A percentile compares a stretch with the other conserved stretches of the same genome.
phyloP scores from a whole-genome alignment of 2,329 filamentous ascomycete species.

The Cadophora malorum region DNA sequence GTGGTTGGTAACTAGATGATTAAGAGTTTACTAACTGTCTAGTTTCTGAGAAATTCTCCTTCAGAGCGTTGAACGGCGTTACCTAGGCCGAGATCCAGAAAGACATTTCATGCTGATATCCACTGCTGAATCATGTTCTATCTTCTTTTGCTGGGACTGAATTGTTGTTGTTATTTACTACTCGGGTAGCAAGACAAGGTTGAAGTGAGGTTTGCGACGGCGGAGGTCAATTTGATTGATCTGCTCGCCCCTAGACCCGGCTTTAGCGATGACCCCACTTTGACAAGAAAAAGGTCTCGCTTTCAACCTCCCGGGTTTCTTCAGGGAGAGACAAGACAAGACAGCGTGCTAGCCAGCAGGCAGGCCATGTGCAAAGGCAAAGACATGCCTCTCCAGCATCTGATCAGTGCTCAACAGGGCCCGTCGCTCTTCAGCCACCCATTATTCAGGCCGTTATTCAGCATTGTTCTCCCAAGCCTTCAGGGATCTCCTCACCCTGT shows the following conservation, averaged over 20 bases:
- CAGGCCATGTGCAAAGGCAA: not conserved
- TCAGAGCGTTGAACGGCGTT: not conserved
- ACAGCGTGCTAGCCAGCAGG: not conserved
- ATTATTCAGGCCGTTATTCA: constrained; percentile 25
- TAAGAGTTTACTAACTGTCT: constrained; percentile 8
- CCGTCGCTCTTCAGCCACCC: constrained; percentile 17
- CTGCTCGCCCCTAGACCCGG: too few species aligned
- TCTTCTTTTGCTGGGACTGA: not conserved
- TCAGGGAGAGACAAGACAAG: not conserved
- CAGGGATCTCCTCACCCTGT: constrained; percentile 7
- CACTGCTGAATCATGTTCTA: not conserved
- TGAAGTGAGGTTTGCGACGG: not conserved
- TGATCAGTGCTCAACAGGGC: constrained; percentile 18
- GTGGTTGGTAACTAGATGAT: constrained; percentile 18
- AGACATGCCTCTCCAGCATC: constrained; percentile 16
- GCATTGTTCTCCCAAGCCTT: constrained; percentile 10
- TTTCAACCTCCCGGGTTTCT: not conserved
- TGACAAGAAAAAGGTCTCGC: not conserved
- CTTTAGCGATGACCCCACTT: not conserved
- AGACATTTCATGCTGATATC: constrained; percentile 9
- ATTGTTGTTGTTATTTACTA: not conserved
- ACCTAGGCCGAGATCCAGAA: not conserved
- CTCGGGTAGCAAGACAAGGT: not conserved
- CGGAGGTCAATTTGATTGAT: too few species aligned
- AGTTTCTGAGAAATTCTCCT: constrained; percentile 1